A percentile compares a stretch with the other conserved stretches of the same genome.
phyloP scores from a whole-genome alignment of 2,329 filamentous ascomycete species.

The Fragosphaeria purpurea region DNA sequence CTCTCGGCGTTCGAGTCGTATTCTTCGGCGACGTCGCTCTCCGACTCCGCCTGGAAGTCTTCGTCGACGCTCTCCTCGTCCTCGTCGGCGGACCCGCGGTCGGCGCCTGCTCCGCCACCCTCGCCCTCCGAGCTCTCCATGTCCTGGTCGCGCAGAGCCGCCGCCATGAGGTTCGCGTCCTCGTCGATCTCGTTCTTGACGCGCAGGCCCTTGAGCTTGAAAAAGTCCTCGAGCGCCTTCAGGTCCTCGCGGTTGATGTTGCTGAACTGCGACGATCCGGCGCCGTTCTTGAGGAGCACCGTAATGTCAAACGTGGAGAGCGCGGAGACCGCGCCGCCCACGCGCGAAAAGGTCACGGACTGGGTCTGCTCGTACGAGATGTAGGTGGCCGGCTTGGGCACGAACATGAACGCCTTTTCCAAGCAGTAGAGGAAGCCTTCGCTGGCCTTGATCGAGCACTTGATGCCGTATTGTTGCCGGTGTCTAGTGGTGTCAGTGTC shows the following conservation, averaged over 20 bases:
- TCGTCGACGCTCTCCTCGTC: constrained; percentile 93
- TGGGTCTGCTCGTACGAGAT: constrained; percentile 90
- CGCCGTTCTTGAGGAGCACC: constrained; percentile 78
- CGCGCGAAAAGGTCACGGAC: constrained; percentile 88
- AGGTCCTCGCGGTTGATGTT: constrained; percentile 99
- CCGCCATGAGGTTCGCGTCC: constrained; percentile 70
- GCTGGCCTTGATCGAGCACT: constrained; percentile 99
- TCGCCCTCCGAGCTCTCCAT: constrained; percentile 80
- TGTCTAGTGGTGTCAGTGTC: constrained; percentile 41
- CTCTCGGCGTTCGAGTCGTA: constrained; percentile 89
- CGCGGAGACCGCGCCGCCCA: constrained; percentile 86
- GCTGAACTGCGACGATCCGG: constrained; percentile 87
- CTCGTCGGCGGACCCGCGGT: constrained; percentile 87
- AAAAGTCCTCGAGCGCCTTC: constrained; percentile 91
- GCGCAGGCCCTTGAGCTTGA: constrained; percentile 87
- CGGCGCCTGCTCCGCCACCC: constrained; percentile 57
- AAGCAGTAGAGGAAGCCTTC: constrained; percentile 95
- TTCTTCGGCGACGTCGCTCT: constrained; percentile 93
- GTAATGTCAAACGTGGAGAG: constrained; percentile 96
- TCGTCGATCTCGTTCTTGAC: constrained; percentile 99
- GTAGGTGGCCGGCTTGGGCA: constrained; percentile 95
- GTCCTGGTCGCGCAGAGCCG: constrained; percentile 73
- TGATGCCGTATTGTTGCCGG: constrained; percentile 88
- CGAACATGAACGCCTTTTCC: constrained; percentile 98
- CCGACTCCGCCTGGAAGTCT: constrained; percentile 85